Conservation (phyloP, 108 stramenopile species). For the Chaetoceros muelleri region DNA sequence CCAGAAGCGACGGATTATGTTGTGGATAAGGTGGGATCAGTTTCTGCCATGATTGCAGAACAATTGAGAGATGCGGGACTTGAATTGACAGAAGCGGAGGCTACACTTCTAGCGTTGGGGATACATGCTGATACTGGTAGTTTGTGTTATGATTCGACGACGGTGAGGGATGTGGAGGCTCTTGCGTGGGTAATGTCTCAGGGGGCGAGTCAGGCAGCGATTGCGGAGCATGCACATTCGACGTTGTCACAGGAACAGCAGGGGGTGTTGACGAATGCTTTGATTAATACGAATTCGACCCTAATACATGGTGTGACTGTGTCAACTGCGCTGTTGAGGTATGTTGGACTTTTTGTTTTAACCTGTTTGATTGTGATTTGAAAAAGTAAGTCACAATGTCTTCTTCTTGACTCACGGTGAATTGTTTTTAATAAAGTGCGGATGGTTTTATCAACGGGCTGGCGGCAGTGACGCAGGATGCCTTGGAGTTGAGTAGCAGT, state of each 20-base stretch:
- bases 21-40: conserved; percentile 81
- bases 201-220: conserved; percentile 88
- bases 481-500: conserved; percentile 79
- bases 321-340: conserved; percentile 66
- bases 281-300: conserved; percentile 72
- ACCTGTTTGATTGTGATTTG: not conserved
- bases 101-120: conserved; percentile 83
- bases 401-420: conserved; percentile 17
- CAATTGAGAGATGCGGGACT: conserved; percentile 45
- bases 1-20: conserved; percentile 64
- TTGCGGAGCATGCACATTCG: conserved; percentile 82
- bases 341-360: conserved; percentile 3
- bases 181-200: conserved; percentile 86
- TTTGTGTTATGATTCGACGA: conserved; percentile 87
- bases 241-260: conserved; percentile 77
- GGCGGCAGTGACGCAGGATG: conserved; percentile 86
- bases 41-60: conserved; percentile 82
- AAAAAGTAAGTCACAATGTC: conserved; percentile 11
- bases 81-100: conserved; percentile 72
- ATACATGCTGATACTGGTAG: conserved; percentile 93
- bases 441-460: conserved; percentile 90
- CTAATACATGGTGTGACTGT: conserved; percentile 73
- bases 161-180: conserved; percentile 79
- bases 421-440: conserved; percentile 34
- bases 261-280: conserved; percentile 72